phyloP scores from a whole-genome alignment of 208 protist genomes.

The Naegleria lovaniensis region DNA sequence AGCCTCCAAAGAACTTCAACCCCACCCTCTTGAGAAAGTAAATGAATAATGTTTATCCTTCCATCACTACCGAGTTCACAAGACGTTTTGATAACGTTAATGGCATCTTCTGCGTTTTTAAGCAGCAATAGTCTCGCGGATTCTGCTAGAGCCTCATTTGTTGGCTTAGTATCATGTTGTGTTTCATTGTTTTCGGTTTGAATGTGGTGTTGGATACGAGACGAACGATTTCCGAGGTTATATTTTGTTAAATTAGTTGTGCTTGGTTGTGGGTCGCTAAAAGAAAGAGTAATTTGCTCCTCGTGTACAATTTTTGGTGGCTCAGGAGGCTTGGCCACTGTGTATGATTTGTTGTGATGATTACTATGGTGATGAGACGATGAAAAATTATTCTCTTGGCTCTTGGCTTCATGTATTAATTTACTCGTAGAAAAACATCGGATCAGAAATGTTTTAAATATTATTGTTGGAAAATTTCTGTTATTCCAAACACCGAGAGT shows the following conservation, averaged over 20 bases:
- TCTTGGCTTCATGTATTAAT: too few relatives aligned
- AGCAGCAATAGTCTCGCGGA: not conserved
- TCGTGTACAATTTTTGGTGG: too few relatives aligned
- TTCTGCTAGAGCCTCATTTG: not conserved
- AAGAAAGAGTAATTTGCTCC: too few relatives aligned
- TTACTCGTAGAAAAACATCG: too few relatives aligned
- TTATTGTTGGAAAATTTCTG: too few relatives aligned
- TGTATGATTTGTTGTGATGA: too few relatives aligned
- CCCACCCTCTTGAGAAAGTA: not conserved
- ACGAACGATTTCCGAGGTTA: not conserved
- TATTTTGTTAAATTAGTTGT: not conserved
- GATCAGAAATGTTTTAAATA: too few relatives aligned
- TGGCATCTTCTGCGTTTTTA: not conserved
- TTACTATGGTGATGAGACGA: too few relatives aligned
- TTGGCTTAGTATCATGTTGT: not conserved
- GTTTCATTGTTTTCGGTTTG: not conserved
- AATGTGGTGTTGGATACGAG: not conserved
- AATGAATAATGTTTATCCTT: not conserved
- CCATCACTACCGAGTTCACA: not conserved
- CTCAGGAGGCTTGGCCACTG: too few relatives aligned
- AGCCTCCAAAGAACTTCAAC: not conserved
- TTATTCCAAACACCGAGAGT: too few relatives aligned
- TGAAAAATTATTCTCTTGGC: too few relatives aligned
- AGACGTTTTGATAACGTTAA: not conserved
- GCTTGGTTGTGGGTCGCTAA: too few relatives aligned